These are phyloP conservation scores for Fusarium metavorans DNA, from an alignment of 2,329 filamentous ascomycete species.

Conservation along the genomic window DNA sequence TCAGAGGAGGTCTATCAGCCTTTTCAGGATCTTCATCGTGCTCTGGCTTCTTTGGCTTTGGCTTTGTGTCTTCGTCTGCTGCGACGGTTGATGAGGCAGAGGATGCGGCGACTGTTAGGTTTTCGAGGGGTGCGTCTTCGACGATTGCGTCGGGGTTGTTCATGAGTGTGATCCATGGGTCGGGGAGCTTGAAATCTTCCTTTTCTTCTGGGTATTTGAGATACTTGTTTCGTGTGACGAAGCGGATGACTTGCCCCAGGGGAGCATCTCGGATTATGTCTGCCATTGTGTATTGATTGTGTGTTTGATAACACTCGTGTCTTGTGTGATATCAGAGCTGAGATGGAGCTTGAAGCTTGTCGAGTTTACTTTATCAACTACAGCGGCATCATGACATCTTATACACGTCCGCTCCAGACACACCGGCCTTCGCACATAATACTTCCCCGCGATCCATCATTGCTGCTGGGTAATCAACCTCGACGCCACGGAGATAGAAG, in stretches of 20 bases:
- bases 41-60: conserved; percentile 14
- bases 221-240: conserved; percentile 62
- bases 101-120: conserved; percentile 31
- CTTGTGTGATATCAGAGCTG: not conserved
- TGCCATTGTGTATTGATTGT: conserved; percentile 38
- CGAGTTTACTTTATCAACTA: not conserved
- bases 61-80: conserved; percentile 12
- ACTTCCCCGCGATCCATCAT: not conserved
- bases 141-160: conserved; percentile 45
- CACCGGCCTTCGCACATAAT: not conserved
- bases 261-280: conserved; percentile 65
- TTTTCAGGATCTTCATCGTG: conserved; percentile 25
- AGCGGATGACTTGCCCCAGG: conserved; percentile 69
- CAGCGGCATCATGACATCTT: conserved; percentile 21
- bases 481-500: not conserved
- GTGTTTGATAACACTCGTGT: not conserved
- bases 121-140: conserved; percentile 16
- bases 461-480: conserved; percentile 21
- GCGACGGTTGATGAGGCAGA: conserved; percentile 41
- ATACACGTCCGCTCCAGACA: conserved; percentile 13
- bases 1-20: conserved; percentile 17
- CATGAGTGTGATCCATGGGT: conserved; percentile 51
- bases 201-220: conserved; percentile 72
- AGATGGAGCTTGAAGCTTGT: conserved; percentile 14
- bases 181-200: conserved; percentile 64